Base-by-base conservation (phyloP, 1,284 basidiomycete genomes). In the Peniophora sp. region DNA sequence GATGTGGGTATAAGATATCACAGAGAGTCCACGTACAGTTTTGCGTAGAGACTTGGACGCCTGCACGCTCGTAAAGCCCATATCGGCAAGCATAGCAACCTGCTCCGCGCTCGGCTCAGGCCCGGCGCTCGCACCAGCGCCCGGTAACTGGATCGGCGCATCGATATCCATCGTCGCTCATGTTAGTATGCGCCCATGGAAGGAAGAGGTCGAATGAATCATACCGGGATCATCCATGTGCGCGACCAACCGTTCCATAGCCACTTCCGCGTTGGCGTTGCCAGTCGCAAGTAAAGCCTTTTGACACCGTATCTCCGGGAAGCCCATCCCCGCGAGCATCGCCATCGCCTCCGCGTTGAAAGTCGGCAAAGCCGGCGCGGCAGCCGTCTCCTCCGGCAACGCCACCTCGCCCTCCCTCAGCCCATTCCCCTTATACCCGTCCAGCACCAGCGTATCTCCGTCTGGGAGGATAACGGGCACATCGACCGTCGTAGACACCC, bases 401-500 rank as follows among this genome's bases (percentile, higher is more conserved):
- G 83, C 84, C 3, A 69, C 72, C 70, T 99, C 96, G 9, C 76
- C 80, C 0, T 73, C 69, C 63, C 90, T 86, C 11, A 90, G 68
- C 0, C 96, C 95, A 24, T 67, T 69, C 2, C 90, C 89, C 2
- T 91, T 62, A 61, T 89, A 90, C 3, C 66, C 60, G 52, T 90
- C 87, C 36, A 98, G 78, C 14, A 71, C 65, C 45, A 95, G 69
- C 1, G 65, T 58, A 52, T 89, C 82, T 6, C 76, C 72, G 6
- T 72, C 59, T 0, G 88, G 85, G 0, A 97, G 9, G 36, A 47
- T 3, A 47, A 22, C 6, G 37, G 14, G 69, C 79, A 32, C 53
- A 92, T 91, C 89, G 34, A 98, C 79, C 67, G 99, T 99, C 3
- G 88, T 81, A 0, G 97, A 96, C 3, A 99, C 92, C 96, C 96